Percentiles rank a stretch among this genome's conserved stretches.
These are phyloP conservation scores for Arthrobotrys pseudoclavata DNA, from an alignment of 2,329 filamentous ascomycete species.

Conservation along the genomic window DNA sequence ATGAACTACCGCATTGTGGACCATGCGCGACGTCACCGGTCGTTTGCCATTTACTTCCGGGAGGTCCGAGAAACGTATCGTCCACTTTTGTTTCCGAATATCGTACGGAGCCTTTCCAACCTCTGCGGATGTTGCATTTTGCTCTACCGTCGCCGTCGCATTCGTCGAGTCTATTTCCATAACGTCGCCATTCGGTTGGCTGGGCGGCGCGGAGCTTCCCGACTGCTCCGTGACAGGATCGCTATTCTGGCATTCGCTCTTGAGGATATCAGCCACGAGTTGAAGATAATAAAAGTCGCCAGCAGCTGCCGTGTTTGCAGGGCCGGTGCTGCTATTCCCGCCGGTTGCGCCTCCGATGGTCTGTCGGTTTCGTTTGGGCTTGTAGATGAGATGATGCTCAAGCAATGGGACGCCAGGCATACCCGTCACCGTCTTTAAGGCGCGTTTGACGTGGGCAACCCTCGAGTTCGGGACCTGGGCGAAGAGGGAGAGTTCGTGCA, in stretches of 20 bases:
- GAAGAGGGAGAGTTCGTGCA: constrained; percentile 63
- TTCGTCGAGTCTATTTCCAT: constrained; percentile 42
- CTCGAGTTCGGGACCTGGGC: constrained; percentile 61
- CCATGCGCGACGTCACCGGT: constrained; percentile 57
- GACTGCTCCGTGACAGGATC: constrained; percentile 4
- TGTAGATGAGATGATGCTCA: constrained; percentile 63
- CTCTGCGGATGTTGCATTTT: background rate
- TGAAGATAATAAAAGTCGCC: constrained; percentile 63
- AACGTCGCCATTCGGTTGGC: constrained; percentile 18
- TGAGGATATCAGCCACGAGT: constrained; percentile 60
- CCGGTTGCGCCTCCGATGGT: constrained; percentile 24
- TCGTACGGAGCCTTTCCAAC: constrained; percentile 44
- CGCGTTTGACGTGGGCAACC: constrained; percentile 61
- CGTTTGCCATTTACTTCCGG: constrained; percentile 62
- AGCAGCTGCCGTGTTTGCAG: constrained; percentile 33
- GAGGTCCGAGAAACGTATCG: constrained; percentile 62
- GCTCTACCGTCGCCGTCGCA: background rate
- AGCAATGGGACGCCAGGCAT: constrained; percentile 61
- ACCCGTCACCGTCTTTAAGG: constrained; percentile 62
- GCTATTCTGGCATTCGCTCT: constrained; percentile 15
- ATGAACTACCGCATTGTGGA: constrained; percentile 49
- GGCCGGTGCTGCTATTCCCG: constrained; percentile 25
- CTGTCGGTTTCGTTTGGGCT: constrained; percentile 61
- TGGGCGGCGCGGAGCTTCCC: background rate
- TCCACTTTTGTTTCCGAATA: constrained; percentile 62